Evolutionary conservation across 805 yeast species (phyloP).

Genomic region (Cyberlindnera meyerae): DNA sequence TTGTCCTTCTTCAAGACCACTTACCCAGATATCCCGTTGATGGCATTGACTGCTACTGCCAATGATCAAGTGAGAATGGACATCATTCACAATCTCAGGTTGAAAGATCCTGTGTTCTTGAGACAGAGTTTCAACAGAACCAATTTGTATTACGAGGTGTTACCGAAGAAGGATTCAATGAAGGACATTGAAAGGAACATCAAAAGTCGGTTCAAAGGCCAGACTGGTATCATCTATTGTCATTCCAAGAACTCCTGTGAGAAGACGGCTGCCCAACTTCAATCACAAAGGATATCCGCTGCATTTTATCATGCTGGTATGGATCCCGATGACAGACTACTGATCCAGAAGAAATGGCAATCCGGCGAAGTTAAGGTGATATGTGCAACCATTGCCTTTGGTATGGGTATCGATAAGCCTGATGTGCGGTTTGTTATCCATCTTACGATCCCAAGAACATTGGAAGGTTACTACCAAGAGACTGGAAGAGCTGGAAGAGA

Average conservation of each 20-base stretch:
- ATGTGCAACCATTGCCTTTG: slow-evolving; percentile 97
- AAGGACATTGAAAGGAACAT: slow-evolving; percentile 60
- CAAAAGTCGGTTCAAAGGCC: slow-evolving; percentile 41
- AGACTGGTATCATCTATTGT: slow-evolving; percentile 89
- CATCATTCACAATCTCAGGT: slow-evolving; percentile 70
- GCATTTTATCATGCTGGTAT: slow-evolving; percentile 94
- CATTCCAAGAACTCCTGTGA: slow-evolving; percentile 89
- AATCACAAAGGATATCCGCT: slow-evolving; percentile 56
- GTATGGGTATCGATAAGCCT: slow-evolving; percentile 98
- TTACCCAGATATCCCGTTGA: slow-evolving; percentile 79
- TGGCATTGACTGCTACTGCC: slow-evolving; percentile 98
- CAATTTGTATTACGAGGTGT: slow-evolving; percentile 74
- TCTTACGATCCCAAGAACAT: slow-evolving; percentile 77
- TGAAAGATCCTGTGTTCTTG: slow-evolving; percentile 57
- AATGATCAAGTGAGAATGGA: slow-evolving; percentile 85
- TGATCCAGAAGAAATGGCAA: slow-evolving; percentile 84
- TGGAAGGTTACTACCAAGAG: slow-evolving; percentile 97
- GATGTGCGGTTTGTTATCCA: slow-evolving; percentile 93
- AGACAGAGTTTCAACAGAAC: slow-evolving; percentile 92
- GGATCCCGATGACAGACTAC: slow-evolving; percentile 65
- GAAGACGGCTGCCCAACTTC: slow-evolving; percentile 60
- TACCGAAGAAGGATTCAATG: slow-evolving; percentile 52
- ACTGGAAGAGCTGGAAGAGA: slow-evolving; percentile 99
- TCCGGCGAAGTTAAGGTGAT: slow-evolving; percentile 63
- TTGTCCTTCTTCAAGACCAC: slow-evolving; percentile 65